Evolutionary conservation across 2,329 filamentous ascomycete species (phyloP).

Genomic region (Talaromyces verruculosus): DNA sequence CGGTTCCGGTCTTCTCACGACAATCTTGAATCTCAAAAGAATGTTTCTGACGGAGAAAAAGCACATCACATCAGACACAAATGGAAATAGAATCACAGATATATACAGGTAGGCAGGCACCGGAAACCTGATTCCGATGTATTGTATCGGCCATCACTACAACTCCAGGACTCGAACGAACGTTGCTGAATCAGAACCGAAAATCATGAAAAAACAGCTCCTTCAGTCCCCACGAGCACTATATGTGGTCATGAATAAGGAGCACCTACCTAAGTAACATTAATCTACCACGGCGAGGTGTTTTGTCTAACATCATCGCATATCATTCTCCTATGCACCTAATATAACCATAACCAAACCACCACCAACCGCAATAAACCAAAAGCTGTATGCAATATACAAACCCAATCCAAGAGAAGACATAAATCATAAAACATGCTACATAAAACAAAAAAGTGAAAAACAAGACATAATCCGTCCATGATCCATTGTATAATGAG

Average conservation of each 20-base stretch:
- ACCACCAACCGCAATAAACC: neutral
- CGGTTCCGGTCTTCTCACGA: no score
- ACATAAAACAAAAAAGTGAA: neutral
- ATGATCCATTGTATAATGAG: neutral
- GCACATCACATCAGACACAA: no score
- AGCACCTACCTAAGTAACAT: no score
- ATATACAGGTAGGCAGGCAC: neutral
- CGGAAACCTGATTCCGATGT: neutral
- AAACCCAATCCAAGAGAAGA: neutral
- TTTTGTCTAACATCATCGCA: constrained; percentile 23
- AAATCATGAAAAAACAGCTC: no score
- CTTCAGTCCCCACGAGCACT: no score
- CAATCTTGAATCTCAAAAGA: no score
- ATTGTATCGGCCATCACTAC: neutral
- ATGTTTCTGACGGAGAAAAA: no score
- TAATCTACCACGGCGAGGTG: no score
- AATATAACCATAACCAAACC: neutral
- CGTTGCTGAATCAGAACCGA: no score
- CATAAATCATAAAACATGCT: constrained; percentile 1
- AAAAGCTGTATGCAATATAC: neutral
- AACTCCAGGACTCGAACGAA: neutral
- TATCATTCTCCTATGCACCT: constrained; percentile 3
- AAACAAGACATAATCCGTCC: neutral
- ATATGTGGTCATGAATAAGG: no score
- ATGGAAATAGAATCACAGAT: no score